A percentile compares a stretch with the other conserved stretches of the same genome.
phyloP scores from a whole-genome alignment of 805 yeast genomes.

The Candida bentonensis region DNA sequence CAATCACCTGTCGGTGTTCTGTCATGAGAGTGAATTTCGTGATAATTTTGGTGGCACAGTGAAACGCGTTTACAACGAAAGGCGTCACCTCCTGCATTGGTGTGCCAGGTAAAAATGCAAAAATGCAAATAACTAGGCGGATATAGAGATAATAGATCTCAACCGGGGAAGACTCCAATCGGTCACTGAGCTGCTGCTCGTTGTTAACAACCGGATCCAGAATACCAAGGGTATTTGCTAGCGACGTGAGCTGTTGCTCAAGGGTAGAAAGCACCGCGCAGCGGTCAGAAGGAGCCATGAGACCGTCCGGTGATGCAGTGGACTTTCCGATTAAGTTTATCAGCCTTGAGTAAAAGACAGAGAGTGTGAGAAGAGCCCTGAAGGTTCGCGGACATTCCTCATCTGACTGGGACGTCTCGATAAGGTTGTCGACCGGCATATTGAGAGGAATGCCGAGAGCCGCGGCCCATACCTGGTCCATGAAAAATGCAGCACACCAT shows the following conservation, averaged over 20 bases:
- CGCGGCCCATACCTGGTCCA: constrained; percentile 86
- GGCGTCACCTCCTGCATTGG: constrained; percentile 77
- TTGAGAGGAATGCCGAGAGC: constrained; percentile 79
- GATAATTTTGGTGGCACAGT: constrained; percentile 66
- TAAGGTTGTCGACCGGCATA: constrained; percentile 64
- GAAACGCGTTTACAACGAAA: constrained; percentile 69
- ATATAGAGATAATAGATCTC: constrained; percentile 72
- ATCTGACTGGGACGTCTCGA: constrained; percentile 68
- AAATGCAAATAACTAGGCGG: constrained; percentile 68
- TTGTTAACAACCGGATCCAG: not conserved
- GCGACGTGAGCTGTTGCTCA: constrained; percentile 62
- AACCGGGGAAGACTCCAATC: constrained; percentile 45
- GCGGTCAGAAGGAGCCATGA: constrained; percentile 69
- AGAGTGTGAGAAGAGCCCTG: constrained; percentile 54
- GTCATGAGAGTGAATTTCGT: constrained; percentile 63
- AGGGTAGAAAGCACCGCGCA: constrained; percentile 67
- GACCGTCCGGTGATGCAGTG: constrained; percentile 76
- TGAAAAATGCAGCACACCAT: constrained; percentile 78
- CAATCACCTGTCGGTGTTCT: constrained; percentile 57
- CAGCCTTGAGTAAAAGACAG: constrained; percentile 73
- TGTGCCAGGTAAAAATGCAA: constrained; percentile 68
- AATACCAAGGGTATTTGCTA: constrained; percentile 44
- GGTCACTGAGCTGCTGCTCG: not conserved
- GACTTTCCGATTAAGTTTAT: constrained; percentile 79
- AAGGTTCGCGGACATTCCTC: constrained; percentile 43